Conservation (phyloP, 352 stramenopile species). For the Phytophthora idaei region DNA sequence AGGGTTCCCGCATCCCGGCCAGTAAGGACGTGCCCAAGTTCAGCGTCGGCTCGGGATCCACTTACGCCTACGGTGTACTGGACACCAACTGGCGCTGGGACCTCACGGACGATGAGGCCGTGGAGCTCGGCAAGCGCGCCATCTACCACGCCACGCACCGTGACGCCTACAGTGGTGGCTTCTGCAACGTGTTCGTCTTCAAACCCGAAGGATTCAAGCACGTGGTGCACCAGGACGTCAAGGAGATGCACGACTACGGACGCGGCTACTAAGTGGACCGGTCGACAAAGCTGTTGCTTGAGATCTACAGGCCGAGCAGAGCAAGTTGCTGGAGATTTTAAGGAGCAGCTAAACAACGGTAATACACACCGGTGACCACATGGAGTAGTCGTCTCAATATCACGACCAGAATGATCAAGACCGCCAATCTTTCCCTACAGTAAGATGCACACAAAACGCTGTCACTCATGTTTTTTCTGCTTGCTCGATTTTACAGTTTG, state of each 20-base stretch:
- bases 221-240: conserved; percentile 97
- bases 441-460: conserved; percentile 13
- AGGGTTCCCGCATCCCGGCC: conserved; percentile 97
- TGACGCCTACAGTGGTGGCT: conserved; percentile 98
- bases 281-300: conserved; percentile 6
- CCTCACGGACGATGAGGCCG: conserved; percentile 98
- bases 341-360: conserved; percentile 2
- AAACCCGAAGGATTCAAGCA: conserved; percentile 97
- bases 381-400: too few relatives aligned
- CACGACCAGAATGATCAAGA: too few relatives aligned
- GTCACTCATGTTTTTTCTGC: conserved; percentile 32
- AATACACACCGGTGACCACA: conserved; percentile 7
- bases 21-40: conserved; percentile 96
- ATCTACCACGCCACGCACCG: conserved; percentile 99
- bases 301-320: not conserved
- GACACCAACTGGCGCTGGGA: conserved; percentile 97
- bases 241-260: conserved; percentile 97
- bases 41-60: conserved; percentile 98
- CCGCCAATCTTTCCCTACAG: not conserved
- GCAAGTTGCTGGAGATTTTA: not conserved
- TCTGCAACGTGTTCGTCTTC: conserved; percentile 97
- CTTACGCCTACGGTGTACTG: conserved; percentile 99
- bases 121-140: conserved; percentile 98
- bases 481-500: conserved; percentile 27
- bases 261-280: conserved; percentile 47